phyloP scores from a whole-genome alignment of 768 basidiomycete genomes.

The Naganishia randhawae region DNA sequence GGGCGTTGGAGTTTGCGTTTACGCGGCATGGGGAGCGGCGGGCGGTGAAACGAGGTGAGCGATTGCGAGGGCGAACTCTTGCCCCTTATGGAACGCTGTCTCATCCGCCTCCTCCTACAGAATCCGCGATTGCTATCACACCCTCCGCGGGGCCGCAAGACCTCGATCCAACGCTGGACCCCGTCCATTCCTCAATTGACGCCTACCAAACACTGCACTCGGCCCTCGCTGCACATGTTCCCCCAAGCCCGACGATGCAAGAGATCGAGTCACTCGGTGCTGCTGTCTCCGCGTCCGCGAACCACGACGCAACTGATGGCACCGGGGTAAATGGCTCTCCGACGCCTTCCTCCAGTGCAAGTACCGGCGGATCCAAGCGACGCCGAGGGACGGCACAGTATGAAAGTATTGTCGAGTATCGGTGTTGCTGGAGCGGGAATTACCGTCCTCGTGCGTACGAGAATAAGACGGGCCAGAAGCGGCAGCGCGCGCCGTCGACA shows the following conservation, averaged over 20 bases:
- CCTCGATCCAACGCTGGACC: constrained; percentile 3
- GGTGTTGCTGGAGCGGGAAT: constrained; percentile 26
- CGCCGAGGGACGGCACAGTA: not conserved
- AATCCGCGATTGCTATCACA: too few relatives aligned
- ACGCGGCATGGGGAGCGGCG: constrained; percentile 9
- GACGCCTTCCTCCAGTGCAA: not conserved
- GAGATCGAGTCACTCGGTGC: not conserved
- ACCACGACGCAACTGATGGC: not conserved
- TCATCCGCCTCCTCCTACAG: too few relatives aligned
- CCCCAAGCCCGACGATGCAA: not conserved
- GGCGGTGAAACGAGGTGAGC: not conserved
- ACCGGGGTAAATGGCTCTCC: not conserved
- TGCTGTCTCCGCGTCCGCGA: not conserved
- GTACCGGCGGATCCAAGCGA: not conserved
- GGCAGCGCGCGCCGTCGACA: constrained; percentile 9
- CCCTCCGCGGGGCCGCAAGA: too few relatives aligned
- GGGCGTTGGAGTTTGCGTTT: constrained; percentile 18
- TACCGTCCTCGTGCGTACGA: constrained; percentile 6
- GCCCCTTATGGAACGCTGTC: too few relatives aligned
- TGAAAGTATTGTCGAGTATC: constrained; percentile 18
- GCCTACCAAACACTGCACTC: constrained; percentile 6
- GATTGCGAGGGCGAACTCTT: too few relatives aligned
- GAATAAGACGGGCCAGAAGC: constrained; percentile 20
- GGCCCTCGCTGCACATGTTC: not conserved
- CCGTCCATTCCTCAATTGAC: not conserved